Conservation (phyloP, 805 yeast genomes). For the Trichomonascus vanleenenianus region DNA sequence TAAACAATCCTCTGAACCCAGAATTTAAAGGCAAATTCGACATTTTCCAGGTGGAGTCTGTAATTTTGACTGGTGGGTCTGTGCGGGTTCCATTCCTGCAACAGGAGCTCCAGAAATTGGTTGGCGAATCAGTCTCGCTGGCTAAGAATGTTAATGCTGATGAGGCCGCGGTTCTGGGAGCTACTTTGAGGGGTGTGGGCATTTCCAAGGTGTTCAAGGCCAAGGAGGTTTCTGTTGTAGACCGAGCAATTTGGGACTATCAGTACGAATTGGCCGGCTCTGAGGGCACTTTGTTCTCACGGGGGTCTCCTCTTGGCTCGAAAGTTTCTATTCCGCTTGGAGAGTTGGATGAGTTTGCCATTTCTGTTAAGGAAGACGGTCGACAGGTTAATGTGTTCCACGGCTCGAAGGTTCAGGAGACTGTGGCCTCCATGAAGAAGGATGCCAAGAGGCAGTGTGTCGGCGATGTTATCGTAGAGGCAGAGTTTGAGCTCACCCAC, state of each 20-base stretch:
- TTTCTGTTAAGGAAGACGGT: slow-evolving; percentile 36
- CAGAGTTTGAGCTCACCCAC: slow-evolving; percentile 12
- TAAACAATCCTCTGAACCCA: slow-evolving; percentile 31
- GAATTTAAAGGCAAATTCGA: slow-evolving; percentile 22
- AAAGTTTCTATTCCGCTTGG: slow-evolving; percentile 31
- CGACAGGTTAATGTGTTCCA: slow-evolving; percentile 26
- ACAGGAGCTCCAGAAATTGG: slow-evolving; percentile 42
- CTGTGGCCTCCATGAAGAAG: slow-evolving; percentile 23
- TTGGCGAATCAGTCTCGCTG: slow-evolving; percentile 45
- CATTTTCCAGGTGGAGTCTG: slow-evolving; percentile 42
- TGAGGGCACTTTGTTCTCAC: slow-evolving; percentile 36
- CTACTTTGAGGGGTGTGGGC: slow-evolving; percentile 74
- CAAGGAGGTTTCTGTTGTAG: slow-evolving; percentile 51
- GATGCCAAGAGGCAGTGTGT: slow-evolving; percentile 13
- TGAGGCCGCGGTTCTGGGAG: slow-evolving; percentile 87
- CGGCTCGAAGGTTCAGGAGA: slow-evolving; percentile 18
- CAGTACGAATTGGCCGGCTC: slow-evolving; percentile 30
- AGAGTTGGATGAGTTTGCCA: slow-evolving; percentile 23
- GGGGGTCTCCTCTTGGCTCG: slow-evolving; percentile 36
- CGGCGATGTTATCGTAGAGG: slow-evolving; percentile 10
- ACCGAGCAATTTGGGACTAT: slow-evolving; percentile 45
- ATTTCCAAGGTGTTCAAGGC: slow-evolving; percentile 62
- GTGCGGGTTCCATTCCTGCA: slow-evolving; percentile 86
- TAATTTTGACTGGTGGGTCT: slow-evolving; percentile 84
- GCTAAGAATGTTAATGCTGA: slow-evolving; percentile 90